Percentiles rank a stretch among this genome's conserved stretches.
phyloP scores from a whole-genome alignment of 2,329 filamentous ascomycete genomes.

The Hyphodiscus sp. region DNA sequence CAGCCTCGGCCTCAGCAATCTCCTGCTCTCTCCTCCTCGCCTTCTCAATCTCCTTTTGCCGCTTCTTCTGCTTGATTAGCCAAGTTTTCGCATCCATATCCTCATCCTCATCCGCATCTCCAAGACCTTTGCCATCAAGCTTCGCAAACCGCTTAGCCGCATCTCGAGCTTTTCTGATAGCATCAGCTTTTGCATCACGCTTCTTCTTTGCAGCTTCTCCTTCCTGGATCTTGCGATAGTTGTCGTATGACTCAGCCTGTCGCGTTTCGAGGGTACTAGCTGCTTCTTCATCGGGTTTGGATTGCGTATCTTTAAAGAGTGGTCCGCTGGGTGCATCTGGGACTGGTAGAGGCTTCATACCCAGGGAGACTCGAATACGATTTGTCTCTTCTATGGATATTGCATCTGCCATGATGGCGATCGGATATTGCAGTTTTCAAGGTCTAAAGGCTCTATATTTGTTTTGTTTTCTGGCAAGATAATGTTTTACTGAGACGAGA shows the following conservation, averaged over 20 bases:
- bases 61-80: slow-evolving; percentile 85
- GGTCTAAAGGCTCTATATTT: background rate
- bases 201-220: slow-evolving; percentile 71
- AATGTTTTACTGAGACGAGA: background rate
- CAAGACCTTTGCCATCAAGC: slow-evolving; percentile 77
- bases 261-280: slow-evolving; percentile 80
- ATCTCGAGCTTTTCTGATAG: slow-evolving; percentile 83
- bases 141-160: slow-evolving; percentile 67
- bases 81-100: slow-evolving; percentile 77
- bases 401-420: slow-evolving; percentile 41
- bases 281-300: slow-evolving; percentile 51
- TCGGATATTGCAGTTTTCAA: background rate
- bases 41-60: slow-evolving; percentile 84
- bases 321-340: slow-evolving; percentile 56
- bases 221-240: slow-evolving; percentile 59
- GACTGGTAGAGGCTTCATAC: slow-evolving; percentile 82
- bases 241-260: slow-evolving; percentile 65
- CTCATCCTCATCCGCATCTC: slow-evolving; percentile 61
- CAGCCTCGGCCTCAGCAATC: slow-evolving; percentile 66
- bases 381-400: slow-evolving; percentile 90
- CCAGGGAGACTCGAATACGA: slow-evolving; percentile 80
- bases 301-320: slow-evolving; percentile 43
- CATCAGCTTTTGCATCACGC: slow-evolving; percentile 73
- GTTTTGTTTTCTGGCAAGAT: background rate
- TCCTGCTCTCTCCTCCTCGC: slow-evolving; percentile 68